These are phyloP conservation scores for Kurtzmaniella cleridarum DNA, from an alignment of 805 yeast genomes.

Conservation along the genomic window DNA sequence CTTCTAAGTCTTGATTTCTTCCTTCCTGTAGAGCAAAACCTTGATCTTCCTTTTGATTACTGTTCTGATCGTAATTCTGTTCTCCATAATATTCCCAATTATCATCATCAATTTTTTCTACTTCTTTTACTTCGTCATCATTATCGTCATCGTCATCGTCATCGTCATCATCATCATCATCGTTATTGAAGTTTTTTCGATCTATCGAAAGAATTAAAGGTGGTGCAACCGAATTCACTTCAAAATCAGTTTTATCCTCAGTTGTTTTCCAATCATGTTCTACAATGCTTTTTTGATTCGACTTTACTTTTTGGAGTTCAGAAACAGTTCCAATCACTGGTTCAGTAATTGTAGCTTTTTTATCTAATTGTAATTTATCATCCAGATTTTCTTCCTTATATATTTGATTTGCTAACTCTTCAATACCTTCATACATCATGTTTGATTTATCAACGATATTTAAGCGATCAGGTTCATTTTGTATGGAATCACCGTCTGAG, in stretches of 20 bases:
- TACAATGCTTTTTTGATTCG: background rate
- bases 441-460: conserved; percentile 11
- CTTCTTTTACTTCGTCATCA: conserved; percentile 6
- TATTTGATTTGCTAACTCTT: too few relatives aligned
- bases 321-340: too few relatives aligned
- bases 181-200: conserved; percentile 8
- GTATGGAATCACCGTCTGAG: conserved; percentile 38
- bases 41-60: conserved; percentile 5
- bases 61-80: conserved; percentile 11
- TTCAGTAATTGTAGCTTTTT: too few relatives aligned
- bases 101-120: conserved; percentile 12
- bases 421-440: too few relatives aligned
- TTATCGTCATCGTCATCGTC: conserved; percentile 7
- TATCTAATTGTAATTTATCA: too few relatives aligned
- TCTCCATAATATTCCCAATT: conserved; percentile 24
- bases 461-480: conserved; percentile 28
- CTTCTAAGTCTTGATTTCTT: conserved; percentile 16
- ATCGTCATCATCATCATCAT: conserved; percentile 7
- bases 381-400: too few relatives aligned
- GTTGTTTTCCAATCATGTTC: background rate
- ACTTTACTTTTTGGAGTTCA: too few relatives aligned
- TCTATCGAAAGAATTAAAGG: conserved; percentile 23
- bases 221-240: conserved; percentile 1
- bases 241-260: background rate
- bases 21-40: background rate